Conservation (phyloP, 179 eudicot genomes). For the Patellifolia procumbens region DNA sequence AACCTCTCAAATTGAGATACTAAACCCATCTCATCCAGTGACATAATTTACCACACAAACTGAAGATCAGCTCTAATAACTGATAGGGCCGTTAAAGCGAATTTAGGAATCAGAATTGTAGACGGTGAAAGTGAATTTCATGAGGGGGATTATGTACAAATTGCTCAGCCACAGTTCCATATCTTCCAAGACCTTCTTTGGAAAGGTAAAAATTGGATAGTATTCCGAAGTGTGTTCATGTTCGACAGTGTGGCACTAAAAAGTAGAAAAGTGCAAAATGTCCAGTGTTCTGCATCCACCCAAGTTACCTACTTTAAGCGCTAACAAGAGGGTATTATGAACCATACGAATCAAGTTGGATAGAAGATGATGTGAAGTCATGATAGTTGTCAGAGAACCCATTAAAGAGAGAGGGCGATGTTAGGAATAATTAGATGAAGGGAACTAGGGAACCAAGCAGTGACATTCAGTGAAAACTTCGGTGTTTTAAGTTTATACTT, state of each 20-base stretch:
- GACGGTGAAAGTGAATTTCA: not conserved
- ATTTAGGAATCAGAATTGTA: not conserved
- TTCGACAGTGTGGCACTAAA: not conserved
- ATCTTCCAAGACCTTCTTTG: not conserved
- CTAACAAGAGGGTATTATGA: no score
- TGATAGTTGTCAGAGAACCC: no score
- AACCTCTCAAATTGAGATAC: not conserved
- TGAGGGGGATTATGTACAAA: not conserved
- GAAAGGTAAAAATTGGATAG: not conserved
- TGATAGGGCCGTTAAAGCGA: not conserved
- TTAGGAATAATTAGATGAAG: no score
- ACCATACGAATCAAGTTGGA: no score
- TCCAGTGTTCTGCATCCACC: not conserved
- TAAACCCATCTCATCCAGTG: not conserved
- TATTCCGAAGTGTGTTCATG: not conserved
- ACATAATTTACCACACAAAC: not conserved
- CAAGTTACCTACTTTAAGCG: no score
- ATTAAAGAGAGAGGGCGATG: no score
- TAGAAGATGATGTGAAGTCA: no score
- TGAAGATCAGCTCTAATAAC: not conserved
- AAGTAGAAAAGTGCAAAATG: not conserved
- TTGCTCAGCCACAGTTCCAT: not conserved
- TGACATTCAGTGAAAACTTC: no score
- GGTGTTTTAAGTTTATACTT: no score
- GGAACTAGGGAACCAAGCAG: no score